Evolutionary conservation across 2,329 filamentous ascomycete species (phyloP), one percentile per base, ranked within the genome.

Genomic region (Sphaerulina musiva): DNA sequence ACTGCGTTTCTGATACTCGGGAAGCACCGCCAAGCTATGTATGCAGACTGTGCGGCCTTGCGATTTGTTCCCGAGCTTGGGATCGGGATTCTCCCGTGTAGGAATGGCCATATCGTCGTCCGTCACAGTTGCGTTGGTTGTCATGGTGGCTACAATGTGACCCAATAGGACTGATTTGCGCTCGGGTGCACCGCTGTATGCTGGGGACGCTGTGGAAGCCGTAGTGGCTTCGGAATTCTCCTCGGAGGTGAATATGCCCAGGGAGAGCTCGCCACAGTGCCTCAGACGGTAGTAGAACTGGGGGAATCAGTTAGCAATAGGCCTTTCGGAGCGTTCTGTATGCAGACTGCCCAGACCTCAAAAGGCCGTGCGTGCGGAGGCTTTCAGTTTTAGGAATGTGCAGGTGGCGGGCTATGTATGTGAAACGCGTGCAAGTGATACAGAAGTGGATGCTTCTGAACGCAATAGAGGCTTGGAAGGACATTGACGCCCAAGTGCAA

Each of bases 21-120:
- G 89, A 51, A 86, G 77, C 5, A 95, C 84, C 14, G 87, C 88
- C 4, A 96, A 77, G 0, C 87, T 92, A 71, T 96, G 91, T 47
- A 95, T 73, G 52, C 83, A 88, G 52, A 95, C 78, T 0, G 88
- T 95, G 42, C 82, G 74, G 39, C 89, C 89, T 12, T 76, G 74
- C 55, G 89, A 82, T 62, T 86, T 81, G 70, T 95, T 88, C 32
- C 89, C 89, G 8, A 82, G 66, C 78, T 74, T 45, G 72, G 68
- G 49, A 74, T 71, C 49, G 67, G 68, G 52, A 72, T 72, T 68
- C 58, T 51, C 68, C 60, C 54, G 20, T 6, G 63, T 67, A 0
- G 89, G 89, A 41, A 85, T 77, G 20, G 77, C 80, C 88, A 95
- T 95, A 59, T 88, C 83, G 6, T 77, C 77, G 65, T 95, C 89